Percentiles rank a stretch among this genome's conserved stretches.
Evolutionary conservation across 2,329 filamentous ascomycete species (phyloP).

Genomic region (Apiospora arundinis): DNA sequence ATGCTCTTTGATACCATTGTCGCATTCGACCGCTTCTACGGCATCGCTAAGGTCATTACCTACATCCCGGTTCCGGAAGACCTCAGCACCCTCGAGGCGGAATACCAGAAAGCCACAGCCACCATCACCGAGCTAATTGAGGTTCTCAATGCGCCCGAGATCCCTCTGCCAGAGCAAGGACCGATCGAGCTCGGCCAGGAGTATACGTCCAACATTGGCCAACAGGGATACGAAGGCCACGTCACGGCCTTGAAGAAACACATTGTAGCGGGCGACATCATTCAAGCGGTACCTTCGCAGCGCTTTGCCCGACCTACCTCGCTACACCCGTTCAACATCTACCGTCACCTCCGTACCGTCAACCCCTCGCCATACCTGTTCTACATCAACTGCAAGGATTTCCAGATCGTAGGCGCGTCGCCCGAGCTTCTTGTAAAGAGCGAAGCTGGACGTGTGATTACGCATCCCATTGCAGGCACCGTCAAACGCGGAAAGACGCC

Average conservation of each 20-base stretch:
- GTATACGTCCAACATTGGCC: conserved; percentile 92
- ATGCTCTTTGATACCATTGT: conserved; percentile 97
- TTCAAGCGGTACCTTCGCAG: conserved; percentile 96
- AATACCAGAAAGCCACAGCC: conserved; percentile 72
- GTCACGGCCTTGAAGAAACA: conserved; percentile 87
- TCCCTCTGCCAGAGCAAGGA: conserved; percentile 77
- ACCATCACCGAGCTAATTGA: conserved; percentile 72
- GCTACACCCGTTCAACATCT: conserved; percentile 97
- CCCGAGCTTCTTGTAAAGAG: conserved; percentile 94
- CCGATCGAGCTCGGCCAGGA: conserved; percentile 76
- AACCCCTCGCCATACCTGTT: conserved; percentile 98
- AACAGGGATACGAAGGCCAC: conserved; percentile 86
- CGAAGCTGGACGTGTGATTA: conserved; percentile 86
- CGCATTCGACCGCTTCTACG: conserved; percentile 93
- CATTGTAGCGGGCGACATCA: conserved; percentile 91
- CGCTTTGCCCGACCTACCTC: conserved; percentile 87
- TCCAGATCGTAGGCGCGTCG: conserved; percentile 94
- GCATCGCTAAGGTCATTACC: conserved; percentile 90
- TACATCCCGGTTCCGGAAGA: conserved; percentile 76
- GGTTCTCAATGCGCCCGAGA: conserved; percentile 75
- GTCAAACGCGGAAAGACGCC: conserved; percentile 83
- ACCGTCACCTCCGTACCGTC: conserved; percentile 93
- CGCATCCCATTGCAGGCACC: conserved; percentile 95
- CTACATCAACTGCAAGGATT: conserved; percentile 89
- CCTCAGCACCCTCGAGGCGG: conserved; percentile 62